phyloP scores from a whole-genome alignment of 2,329 filamentous ascomycete species.

The Penicillium sp. region DNA sequence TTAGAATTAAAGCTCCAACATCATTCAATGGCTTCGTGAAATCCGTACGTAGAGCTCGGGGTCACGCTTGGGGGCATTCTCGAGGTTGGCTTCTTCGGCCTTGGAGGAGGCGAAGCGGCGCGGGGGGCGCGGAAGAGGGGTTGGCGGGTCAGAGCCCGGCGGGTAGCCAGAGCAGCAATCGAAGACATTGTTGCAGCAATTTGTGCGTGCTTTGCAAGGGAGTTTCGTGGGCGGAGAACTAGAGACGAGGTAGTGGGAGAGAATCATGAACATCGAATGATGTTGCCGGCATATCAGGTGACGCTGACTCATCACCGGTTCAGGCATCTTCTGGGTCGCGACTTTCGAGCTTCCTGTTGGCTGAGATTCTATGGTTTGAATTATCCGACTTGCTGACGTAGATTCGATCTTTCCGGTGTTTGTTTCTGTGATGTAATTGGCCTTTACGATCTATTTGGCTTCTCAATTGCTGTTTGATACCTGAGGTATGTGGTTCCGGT shows the following conservation, averaged over 20 bases:
- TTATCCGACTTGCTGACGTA: slow-evolving; percentile 4
- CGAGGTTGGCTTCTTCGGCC: slow-evolving; percentile 53
- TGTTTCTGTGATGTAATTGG: slow-evolving; percentile 19
- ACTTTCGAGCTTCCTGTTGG: slow-evolving; percentile 11
- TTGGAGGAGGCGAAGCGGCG: slow-evolving; percentile 43
- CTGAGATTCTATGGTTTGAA: slow-evolving; percentile 4
- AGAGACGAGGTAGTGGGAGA: slow-evolving; percentile 28
- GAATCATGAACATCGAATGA: slow-evolving; percentile 37
- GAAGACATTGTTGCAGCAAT: slow-evolving; percentile 39
- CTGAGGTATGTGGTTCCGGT: slow-evolving; percentile 12
- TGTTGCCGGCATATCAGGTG: slow-evolving; percentile 33
- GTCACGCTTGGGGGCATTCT: slow-evolving; percentile 66
- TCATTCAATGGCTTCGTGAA: slow-evolving; percentile 12
- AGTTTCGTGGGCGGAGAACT: slow-evolving; percentile 20
- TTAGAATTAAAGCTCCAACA: slow-evolving; percentile 17
- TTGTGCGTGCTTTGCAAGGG: slow-evolving; percentile 17
- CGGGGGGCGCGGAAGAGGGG: slow-evolving; percentile 43
- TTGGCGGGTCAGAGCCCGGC: slow-evolving; percentile 44
- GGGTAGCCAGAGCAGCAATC: slow-evolving; percentile 43
- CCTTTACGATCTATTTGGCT: slow-evolving; percentile 6
- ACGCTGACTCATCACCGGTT: slow-evolving; percentile 22
- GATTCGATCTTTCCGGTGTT: slow-evolving; percentile 7
- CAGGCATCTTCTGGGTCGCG: slow-evolving; percentile 3
- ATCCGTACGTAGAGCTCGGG: slow-evolving; percentile 70
- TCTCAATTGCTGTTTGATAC: slow-evolving; percentile 6